Evolutionary conservation across 768 basidiomycete genomes (phyloP).

Genomic region (Multifurca ochricompacta): DNA sequence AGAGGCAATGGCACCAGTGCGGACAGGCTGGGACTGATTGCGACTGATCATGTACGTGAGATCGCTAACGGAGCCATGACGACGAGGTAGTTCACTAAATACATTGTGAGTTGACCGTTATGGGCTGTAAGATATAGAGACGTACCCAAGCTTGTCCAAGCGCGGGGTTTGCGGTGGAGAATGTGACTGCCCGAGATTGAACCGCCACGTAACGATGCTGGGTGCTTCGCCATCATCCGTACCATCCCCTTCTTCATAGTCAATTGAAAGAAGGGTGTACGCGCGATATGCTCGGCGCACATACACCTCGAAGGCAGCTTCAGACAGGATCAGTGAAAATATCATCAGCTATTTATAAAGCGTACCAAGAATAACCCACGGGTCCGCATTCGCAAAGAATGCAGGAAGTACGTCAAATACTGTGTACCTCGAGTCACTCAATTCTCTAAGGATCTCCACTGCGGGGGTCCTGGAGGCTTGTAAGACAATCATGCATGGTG

Average conservation of each 20-base stretch:
- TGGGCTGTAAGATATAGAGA: background rate
- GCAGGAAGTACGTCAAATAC: conserved; percentile 95
- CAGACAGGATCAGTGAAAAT: background rate
- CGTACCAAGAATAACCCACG: conserved; percentile 76
- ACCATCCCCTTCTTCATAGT: conserved; percentile 90
- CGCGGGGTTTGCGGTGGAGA: conserved; percentile 81
- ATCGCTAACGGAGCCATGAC: conserved; percentile 93
- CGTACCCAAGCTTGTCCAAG: conserved; percentile 41
- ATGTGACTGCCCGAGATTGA: conserved; percentile 86
- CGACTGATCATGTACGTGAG: conserved; percentile 86
- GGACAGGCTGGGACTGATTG: conserved; percentile 80
- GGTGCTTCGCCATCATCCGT: conserved; percentile 78
- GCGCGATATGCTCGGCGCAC: conserved; percentile 93
- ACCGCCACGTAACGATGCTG: conserved; percentile 83
- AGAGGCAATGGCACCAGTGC: conserved; percentile 87
- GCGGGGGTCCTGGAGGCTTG: conserved; percentile 57
- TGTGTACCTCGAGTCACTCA: conserved; percentile 93
- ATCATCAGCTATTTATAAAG: background rate
- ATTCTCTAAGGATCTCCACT: conserved; percentile 79
- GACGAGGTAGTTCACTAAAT: conserved; percentile 46
- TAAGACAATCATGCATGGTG: background rate
- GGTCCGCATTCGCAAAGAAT: conserved; percentile 86
- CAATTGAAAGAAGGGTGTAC: conserved; percentile 83
- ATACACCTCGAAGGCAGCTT: conserved; percentile 94
- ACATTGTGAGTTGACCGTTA: background rate